These are phyloP conservation scores for Adiantum capillusveneris DNA, from an alignment of 75 land plant genomes.

Conservation along the genomic window DNA sequence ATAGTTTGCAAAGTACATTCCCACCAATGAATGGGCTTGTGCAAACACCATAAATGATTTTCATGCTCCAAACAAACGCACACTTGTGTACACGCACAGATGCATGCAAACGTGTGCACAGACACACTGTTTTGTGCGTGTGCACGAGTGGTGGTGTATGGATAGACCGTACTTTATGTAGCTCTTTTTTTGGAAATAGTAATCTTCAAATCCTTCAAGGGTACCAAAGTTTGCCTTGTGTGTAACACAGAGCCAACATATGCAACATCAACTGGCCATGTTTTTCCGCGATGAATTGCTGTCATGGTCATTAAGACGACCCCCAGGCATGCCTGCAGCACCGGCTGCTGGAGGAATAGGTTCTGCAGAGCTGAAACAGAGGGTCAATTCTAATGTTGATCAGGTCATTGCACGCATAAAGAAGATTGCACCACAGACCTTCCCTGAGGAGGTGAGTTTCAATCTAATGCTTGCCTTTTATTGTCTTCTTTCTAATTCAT, in stretches of 20 bases:
- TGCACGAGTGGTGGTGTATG: too few species aligned
- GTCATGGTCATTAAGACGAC: conserved; percentile 97
- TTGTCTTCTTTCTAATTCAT: too few species aligned
- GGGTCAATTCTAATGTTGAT: conserved; percentile 86
- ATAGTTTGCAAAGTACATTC: too few species aligned
- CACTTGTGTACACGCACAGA: too few species aligned
- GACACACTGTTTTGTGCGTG: background rate
- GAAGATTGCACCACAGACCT: conserved; percentile 76
- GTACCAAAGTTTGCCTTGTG: background rate
- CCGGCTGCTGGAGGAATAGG: conserved; percentile 53
- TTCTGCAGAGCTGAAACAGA: conserved; percentile 75
- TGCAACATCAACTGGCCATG: conserved; percentile 94
- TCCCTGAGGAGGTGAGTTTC: conserved; percentile 63
- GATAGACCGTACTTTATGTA: too few species aligned
- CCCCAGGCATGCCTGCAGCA: conserved; percentile 72
- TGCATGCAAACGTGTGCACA: background rate
- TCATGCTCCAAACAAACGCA: too few species aligned
- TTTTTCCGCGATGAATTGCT: conserved; percentile 97
- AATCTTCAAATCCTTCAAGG: too few species aligned
- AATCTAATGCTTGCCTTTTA: too few species aligned
- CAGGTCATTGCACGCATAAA: conserved; percentile 68
- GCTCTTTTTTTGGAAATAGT: too few species aligned
- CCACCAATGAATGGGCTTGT: too few species aligned
- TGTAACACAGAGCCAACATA: conserved; percentile 71
- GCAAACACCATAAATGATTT: too few species aligned